Conservation (phyloP, 2,329 filamentous ascomycete species). For the Whalleya microplaca region DNA sequence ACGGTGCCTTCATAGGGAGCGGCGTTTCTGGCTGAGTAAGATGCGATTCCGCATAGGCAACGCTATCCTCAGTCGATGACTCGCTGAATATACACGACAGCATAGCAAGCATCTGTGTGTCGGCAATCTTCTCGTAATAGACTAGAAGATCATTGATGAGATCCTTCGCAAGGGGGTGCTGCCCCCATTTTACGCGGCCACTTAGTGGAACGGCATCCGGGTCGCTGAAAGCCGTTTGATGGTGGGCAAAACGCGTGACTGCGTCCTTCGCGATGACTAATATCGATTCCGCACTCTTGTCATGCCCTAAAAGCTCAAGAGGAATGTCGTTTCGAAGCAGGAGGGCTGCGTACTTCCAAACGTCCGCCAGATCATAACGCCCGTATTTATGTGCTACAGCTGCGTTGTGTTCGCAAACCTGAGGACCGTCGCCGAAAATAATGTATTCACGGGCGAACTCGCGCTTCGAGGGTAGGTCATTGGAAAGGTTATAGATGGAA, state of each 20-base stretch:
- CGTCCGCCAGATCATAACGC: constrained; percentile 71
- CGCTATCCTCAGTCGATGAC: constrained; percentile 56
- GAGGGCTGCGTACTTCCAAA: constrained; percentile 82
- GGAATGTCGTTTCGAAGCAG: constrained; percentile 78
- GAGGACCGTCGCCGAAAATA: constrained; percentile 80
- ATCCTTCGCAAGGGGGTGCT: constrained; percentile 65
- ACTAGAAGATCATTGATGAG: constrained; percentile 65
- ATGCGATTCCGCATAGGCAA: constrained; percentile 61
- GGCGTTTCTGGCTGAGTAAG: constrained; percentile 64
- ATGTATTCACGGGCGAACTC: constrained; percentile 78
- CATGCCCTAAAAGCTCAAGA: constrained; percentile 63
- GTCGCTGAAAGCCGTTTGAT: constrained; percentile 12
- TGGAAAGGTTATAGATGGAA: constrained; percentile 70
- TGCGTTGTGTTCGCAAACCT: constrained; percentile 85
- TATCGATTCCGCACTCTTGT: constrained; percentile 60
- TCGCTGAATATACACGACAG: constrained; percentile 72
- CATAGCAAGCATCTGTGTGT: constrained; percentile 74
- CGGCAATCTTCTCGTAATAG: constrained; percentile 64
- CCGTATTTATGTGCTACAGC: constrained; percentile 73
- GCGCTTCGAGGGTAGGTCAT: constrained; percentile 76
- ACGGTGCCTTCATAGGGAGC: constrained; percentile 66
- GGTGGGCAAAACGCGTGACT: constrained; percentile 46
- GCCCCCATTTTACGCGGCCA: constrained; percentile 70
- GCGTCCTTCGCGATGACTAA: constrained; percentile 71
- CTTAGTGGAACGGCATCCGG: constrained; percentile 43